Base-by-base conservation (phyloP, 208 protist genomes). In the Trypanosoma caninum region DNA sequence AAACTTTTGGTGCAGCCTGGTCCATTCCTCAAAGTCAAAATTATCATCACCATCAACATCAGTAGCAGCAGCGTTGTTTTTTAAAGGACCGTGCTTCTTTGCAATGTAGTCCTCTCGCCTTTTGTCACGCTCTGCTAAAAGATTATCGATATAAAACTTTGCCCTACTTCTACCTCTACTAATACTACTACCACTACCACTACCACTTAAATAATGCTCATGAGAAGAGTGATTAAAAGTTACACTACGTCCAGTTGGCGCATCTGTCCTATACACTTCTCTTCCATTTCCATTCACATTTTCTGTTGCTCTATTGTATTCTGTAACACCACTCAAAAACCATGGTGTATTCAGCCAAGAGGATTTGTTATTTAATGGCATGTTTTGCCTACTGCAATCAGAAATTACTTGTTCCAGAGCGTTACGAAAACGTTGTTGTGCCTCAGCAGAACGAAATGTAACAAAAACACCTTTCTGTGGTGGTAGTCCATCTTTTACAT, bases 391-490 rank as follows among this genome's bases (percentile, higher is more conserved):
- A n/a, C 8, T 27, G 25, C 28, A n/a, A 6, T 25, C n/a, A 27
- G 30, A 25, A 37, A 64, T 44, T 16, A 31, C 2, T 7, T 45
- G 6, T n/a, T 58, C 7, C 0, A 65, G 14, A 1, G 48, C 50
- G 1, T 33, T 28, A 7, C 20, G 59, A 65, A 65, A 65, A 20
- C 31, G 59, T 30, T 55, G 20, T 22, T 51, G 48, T 0, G 35
- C 46, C 0, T 18, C 48, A 18, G 8, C 11, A 5, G 48, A 52
- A 14, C 50, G 47, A 37, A 65, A 65, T 37, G 59, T 65, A 14
- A 65, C 51, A 47, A 65, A 65, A 18, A 65, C 18, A 9, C 59
- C 59, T 35, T 48, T 57, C 14, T 50, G 59, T n/a, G 59, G 59
- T 14, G 59, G 59, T 9, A 65, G 35, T 47, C 59, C 59, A 40